Conservation (phyloP, 257 asterid genomes). For the Primulina tabacum region DNA sequence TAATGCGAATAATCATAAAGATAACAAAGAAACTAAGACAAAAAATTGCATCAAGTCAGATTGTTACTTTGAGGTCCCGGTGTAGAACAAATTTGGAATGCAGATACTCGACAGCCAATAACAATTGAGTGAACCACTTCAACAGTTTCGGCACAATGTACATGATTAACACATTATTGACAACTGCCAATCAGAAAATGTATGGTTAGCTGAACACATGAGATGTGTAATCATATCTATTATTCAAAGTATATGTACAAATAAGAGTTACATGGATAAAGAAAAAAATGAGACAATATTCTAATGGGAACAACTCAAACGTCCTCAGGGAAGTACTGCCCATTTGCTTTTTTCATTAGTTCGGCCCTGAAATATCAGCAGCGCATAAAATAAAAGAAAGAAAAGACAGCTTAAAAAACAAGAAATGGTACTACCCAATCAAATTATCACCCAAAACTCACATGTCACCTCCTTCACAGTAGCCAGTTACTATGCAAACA, state of each 20-base stretch:
- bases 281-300: slow-evolving; percentile 7
- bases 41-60: slow-evolving; percentile 13
- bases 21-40: slow-evolving; percentile 17
- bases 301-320: slow-evolving; percentile 37
- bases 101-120: slow-evolving; percentile 92
- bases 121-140: slow-evolving; percentile 91
- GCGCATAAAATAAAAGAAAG: slow-evolving; percentile 2
- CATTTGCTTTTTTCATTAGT: slow-evolving; percentile 83
- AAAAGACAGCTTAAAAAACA: not conserved
- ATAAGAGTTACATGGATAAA: not conserved
- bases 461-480: slow-evolving; percentile 99
- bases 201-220: not conserved
- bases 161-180: slow-evolving; percentile 19
- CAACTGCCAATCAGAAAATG: not conserved
- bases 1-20: slow-evolving; percentile 23
- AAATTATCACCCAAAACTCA: slow-evolving; percentile 40
- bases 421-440: not conserved
- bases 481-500: slow-evolving; percentile 96
- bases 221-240: too few species aligned
- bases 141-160: slow-evolving; percentile 61
- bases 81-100: slow-evolving; percentile 93
- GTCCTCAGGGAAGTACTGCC: slow-evolving; percentile 94
- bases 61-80: slow-evolving; percentile 85
- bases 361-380: slow-evolving; percentile 70
- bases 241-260: too few species aligned